These are phyloP conservation scores for Coffea humblotiana DNA, from an alignment of 305 asterid genomes.

Conservation along the genomic window DNA sequence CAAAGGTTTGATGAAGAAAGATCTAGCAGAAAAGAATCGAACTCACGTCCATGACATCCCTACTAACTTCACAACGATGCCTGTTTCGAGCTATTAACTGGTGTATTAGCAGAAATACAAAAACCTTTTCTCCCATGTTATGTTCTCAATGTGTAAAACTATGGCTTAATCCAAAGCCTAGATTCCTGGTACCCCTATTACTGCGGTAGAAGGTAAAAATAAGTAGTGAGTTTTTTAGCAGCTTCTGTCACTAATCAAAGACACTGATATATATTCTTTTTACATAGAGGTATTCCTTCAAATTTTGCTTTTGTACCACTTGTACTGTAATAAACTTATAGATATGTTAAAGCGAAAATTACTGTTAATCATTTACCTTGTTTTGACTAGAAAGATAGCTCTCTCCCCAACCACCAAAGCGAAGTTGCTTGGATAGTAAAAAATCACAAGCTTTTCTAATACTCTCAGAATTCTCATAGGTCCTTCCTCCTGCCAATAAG, in stretches of 20 bases:
- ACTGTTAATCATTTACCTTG: slow-evolving; percentile 47
- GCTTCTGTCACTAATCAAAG: neutral
- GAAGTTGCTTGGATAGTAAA: slow-evolving; percentile 79
- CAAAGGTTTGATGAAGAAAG: neutral
- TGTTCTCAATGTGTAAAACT: too few species aligned
- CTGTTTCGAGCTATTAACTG: neutral
- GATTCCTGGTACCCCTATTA: too few species aligned
- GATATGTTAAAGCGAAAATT: neutral
- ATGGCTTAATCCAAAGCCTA: too few species aligned
- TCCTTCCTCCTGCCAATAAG: slow-evolving; percentile 75
- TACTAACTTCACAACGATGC: neutral
- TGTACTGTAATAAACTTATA: neutral
- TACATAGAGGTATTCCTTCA: too few species aligned
- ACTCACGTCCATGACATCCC: neutral
- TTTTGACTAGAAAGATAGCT: slow-evolving; percentile 87
- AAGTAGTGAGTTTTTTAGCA: too few species aligned
- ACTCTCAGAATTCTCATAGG: slow-evolving; percentile 48
- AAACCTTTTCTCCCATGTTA: neutral
- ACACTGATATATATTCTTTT: too few species aligned
- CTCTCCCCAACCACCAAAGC: slow-evolving; percentile 97
- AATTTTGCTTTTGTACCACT: too few species aligned
- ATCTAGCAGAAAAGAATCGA: neutral
- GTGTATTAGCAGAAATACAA: neutral
- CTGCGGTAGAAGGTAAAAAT: too few species aligned
- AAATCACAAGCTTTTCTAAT: slow-evolving; percentile 86